phyloP scores from a whole-genome alignment of 1,139 yeast species.

The Tardiomyces depauwii region DNA sequence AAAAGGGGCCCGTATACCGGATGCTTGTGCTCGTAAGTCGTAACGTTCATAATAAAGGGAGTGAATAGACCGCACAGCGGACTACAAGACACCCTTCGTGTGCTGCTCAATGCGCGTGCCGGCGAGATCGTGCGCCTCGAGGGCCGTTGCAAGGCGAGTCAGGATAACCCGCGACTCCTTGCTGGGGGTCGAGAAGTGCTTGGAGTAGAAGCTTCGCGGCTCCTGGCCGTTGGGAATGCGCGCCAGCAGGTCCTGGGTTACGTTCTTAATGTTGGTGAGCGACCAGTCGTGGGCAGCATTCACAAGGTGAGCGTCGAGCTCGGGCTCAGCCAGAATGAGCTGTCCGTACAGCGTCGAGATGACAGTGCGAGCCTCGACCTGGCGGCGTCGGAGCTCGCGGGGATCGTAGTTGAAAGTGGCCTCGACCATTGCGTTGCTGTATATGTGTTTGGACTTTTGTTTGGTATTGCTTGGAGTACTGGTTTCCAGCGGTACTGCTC shows the following conservation, averaged over 20 bases:
- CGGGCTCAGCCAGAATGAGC: background rate
- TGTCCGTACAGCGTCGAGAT: background rate
- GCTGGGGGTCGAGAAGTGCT: conserved; percentile 13
- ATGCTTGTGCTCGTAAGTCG: too few species aligned
- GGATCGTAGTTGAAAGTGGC: conserved; percentile 6
- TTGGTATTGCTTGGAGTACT: too few species aligned
- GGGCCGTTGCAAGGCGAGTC: conserved; percentile 15
- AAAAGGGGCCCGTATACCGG: too few species aligned
- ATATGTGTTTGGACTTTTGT: too few species aligned
- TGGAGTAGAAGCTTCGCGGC: conserved; percentile 16
- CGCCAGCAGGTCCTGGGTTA: conserved; percentile 18
- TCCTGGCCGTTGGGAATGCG: conserved; percentile 17
- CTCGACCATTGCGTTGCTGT: conserved; percentile 7
- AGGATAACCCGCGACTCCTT: conserved; percentile 15
- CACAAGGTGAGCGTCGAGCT: conserved; percentile 4
- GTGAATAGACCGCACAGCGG: too few species aligned
- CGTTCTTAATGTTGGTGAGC: conserved; percentile 18
- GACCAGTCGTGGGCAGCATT: conserved; percentile 24
- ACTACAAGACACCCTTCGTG: conserved; percentile 20
- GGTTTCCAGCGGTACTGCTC: too few species aligned
- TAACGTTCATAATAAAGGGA: too few species aligned
- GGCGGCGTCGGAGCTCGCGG: conserved; percentile 10
- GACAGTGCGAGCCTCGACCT: conserved; percentile 5
- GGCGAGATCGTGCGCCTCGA: conserved; percentile 15
- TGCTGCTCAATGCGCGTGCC: conserved; percentile 21